Conservation (phyloP, 257 asterid genomes). For the Solanum appendiculatum region DNA sequence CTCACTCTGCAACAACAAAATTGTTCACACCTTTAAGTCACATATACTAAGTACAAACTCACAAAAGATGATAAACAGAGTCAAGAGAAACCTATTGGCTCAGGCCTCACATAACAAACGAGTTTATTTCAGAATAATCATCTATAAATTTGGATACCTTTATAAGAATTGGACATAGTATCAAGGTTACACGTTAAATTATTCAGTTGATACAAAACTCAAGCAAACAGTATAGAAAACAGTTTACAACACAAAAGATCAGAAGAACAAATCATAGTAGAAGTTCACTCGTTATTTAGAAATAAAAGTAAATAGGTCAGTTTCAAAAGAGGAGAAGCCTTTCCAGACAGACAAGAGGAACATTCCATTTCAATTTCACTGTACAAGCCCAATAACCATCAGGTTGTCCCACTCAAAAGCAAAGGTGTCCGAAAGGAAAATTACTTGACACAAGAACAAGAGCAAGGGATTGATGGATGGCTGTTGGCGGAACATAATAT, state of each 20-base stretch:
- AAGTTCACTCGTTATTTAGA: neutral
- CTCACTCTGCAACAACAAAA: constrained; percentile 47
- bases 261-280: neutral
- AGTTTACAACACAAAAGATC: neutral
- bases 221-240: neutral
- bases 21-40: neutral
- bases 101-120: neutral
- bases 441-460: neutral
- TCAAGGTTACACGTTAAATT: neutral
- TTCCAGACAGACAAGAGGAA: neutral
- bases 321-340: neutral
- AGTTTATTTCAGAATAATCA: neutral
- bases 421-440: neutral
- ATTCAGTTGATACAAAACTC: neutral
- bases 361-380: neutral
- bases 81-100: neutral
- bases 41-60: neutral
- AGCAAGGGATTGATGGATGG: neutral
- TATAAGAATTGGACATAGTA: neutral
- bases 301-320: neutral
- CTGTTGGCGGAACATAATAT: too few relatives aligned
- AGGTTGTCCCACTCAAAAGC: neutral
- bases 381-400: neutral
- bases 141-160: neutral
- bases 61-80: neutral